Percentiles rank a stretch among this genome's conserved stretches.
Evolutionary conservation across 768 basidiomycete species (phyloP).

Genomic region (Trametes cingulata): DNA sequence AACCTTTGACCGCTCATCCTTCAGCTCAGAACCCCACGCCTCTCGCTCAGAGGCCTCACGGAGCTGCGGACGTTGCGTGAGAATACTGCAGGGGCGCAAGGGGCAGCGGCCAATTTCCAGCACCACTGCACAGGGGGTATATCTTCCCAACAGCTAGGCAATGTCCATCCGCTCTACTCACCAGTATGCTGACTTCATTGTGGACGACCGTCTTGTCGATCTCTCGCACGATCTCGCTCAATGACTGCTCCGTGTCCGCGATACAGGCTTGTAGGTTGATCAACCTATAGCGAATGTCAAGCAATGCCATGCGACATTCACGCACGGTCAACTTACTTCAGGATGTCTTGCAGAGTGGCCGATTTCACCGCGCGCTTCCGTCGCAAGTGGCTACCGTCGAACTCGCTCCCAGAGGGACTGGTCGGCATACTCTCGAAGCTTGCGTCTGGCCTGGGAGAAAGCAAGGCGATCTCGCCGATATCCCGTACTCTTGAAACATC

Average conservation of each 20-base stretch:
- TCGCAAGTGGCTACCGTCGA: neutral
- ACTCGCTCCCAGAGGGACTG: constrained; percentile 10
- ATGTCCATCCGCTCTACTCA: constrained; percentile 18
- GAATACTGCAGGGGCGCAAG: too few species aligned
- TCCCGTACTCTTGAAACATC: constrained; percentile 47
- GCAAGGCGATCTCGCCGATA: constrained; percentile 21
- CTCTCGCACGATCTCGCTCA: constrained; percentile 34
- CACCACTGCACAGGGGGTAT: too few species aligned
- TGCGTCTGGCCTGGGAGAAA: constrained; percentile 11
- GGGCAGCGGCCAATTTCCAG: too few species aligned
- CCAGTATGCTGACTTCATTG: constrained; percentile 25
- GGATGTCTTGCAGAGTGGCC: constrained; percentile 66
- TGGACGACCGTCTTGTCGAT: constrained; percentile 35
- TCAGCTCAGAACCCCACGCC: constrained; percentile 51
- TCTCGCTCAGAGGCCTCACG: constrained; percentile 71
- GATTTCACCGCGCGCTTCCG: constrained; percentile 32
- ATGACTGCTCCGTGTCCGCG: constrained; percentile 38
- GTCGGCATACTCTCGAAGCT: constrained; percentile 5
- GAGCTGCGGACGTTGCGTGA: constrained; percentile 38
- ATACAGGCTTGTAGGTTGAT: constrained; percentile 44
- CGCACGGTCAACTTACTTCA: constrained; percentile 52
- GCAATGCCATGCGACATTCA: neutral
- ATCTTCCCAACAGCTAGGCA: too few species aligned
- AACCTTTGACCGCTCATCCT: constrained; percentile 24
- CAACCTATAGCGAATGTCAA: constrained; percentile 33